A percentile compares a stretch with the other conserved stretches of the same genome.
phyloP scores from a whole-genome alignment of 805 yeast genomes.

The Cyberlindnera misumaiensis region DNA sequence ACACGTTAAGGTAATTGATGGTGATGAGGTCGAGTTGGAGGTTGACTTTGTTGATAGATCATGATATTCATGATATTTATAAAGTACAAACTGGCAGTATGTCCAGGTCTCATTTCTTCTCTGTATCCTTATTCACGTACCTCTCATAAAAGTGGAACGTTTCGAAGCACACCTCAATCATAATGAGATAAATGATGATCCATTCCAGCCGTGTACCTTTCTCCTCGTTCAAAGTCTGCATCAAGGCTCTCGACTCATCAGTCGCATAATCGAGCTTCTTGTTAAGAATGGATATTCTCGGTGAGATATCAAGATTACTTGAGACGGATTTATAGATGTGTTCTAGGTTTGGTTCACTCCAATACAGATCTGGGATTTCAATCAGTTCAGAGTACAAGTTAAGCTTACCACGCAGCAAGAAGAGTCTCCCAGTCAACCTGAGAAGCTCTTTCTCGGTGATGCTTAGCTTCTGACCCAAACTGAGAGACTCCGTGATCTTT shows the following conservation, averaged over 20 bases:
- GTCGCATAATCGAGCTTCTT: constrained; percentile 85
- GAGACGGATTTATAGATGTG: constrained; percentile 67
- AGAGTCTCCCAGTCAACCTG: constrained; percentile 63
- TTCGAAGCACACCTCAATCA: constrained; percentile 83
- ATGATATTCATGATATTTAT: too few relatives aligned
- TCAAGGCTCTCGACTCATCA: constrained; percentile 75
- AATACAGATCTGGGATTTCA: constrained; percentile 88
- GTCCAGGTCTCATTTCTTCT: not conserved
- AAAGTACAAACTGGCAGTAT: not conserved
- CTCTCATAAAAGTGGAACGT: constrained; percentile 65
- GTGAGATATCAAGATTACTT: constrained; percentile 62
- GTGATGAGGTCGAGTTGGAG: constrained; percentile 17
- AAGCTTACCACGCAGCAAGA: constrained; percentile 72
- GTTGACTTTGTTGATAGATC: constrained; percentile 18
- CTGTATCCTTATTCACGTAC: constrained; percentile 19
- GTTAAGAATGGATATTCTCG: constrained; percentile 74
- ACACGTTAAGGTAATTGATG: constrained; percentile 21
- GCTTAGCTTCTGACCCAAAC: constrained; percentile 50
- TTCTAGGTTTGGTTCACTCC: constrained; percentile 88
- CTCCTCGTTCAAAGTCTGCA: constrained; percentile 68
- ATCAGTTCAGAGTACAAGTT: constrained; percentile 83
- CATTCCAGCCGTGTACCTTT: constrained; percentile 76
- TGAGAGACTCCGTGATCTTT: constrained; percentile 55
- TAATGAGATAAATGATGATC: constrained; percentile 78
- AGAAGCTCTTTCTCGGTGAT: constrained; percentile 57